Conservation (phyloP, 2,329 filamentous ascomycete genomes). For the Penicillium frequentans region DNA sequence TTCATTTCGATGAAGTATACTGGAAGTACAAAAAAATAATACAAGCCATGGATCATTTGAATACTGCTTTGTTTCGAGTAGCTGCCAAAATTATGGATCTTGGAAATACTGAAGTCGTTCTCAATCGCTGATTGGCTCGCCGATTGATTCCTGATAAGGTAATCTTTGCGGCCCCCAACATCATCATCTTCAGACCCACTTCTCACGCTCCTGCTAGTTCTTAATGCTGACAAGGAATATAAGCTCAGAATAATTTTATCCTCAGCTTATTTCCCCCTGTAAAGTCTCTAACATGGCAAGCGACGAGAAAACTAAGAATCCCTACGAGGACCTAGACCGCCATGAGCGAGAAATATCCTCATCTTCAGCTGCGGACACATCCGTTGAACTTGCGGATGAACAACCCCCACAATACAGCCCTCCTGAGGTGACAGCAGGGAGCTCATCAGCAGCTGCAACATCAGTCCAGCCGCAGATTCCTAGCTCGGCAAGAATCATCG, state of each 20-base stretch:
- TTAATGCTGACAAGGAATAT: neutral
- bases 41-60: too few species aligned
- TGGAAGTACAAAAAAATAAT: too few species aligned
- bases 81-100: neutral
- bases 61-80: neutral
- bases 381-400: neutral
- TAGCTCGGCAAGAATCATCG: conserved; percentile 4
- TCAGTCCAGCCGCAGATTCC: neutral
- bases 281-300: neutral
- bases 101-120: neutral
- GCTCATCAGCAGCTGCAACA: neutral
- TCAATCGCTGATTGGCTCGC: neutral
- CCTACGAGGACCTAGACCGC: conserved; percentile 3
- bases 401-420: neutral
- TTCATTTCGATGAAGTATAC: neutral
- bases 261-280: neutral
- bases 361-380: neutral
- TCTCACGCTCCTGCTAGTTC: neutral
- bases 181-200: neutral
- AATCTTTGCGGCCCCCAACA: neutral
- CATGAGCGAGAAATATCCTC: conserved; percentile 2
- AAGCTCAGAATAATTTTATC: neutral
- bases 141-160: neutral
- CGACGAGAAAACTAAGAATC: neutral
- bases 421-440: neutral